Evolutionary conservation across 2,329 filamentous ascomycete species (phyloP), one percentile per base, ranked within the genome.

Genomic region (Penicillium janthinellum): DNA sequence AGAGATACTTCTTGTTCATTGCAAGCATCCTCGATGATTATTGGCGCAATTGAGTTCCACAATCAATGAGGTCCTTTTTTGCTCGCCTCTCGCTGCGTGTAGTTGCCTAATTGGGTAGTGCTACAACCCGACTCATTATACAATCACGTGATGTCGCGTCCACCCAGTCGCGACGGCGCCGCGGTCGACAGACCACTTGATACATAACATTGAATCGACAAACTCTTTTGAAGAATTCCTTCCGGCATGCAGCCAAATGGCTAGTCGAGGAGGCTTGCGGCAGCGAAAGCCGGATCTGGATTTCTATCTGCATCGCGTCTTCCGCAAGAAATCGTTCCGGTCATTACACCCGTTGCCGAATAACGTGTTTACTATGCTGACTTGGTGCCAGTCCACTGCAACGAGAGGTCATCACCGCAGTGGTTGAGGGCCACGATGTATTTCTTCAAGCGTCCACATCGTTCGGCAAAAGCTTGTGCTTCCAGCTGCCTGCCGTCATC

Each of bases 391-490:
- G 92, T 67, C 92, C 92, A 11, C 81, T 90, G 39, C 94, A 97
- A 73, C 87, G 91, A 60, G 92, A 98, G 70, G 92, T 97, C 58
- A 94, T 98, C 57, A 82, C 84, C 59, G 90, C 91, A 7, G 90
- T 91, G 2, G 82, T 97, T 8, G 86, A 90, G 57, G 90, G 91
- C 15, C 84, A 93, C 63, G 94, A 98, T 88, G 90, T 98, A 45
- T 97, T 96, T 71, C 84, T 98, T 0, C 94, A 97, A 76, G 94
- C 94, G 22, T 80, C 80, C 2, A 82, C 80, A 4, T 82, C 80
- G 0, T 97, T 97, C 74, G 94, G 93, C 44, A 97, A 97, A 77
- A 96, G 91, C 71, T 77, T 97, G 55, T 97, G 94, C 78, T 97
- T 94, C 73, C 93, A 97, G 74, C 83, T 97, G 1, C 93, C 93